Conservation (phyloP, 805 yeast genomes). For the Wickerhamiella spandovensis region DNA sequence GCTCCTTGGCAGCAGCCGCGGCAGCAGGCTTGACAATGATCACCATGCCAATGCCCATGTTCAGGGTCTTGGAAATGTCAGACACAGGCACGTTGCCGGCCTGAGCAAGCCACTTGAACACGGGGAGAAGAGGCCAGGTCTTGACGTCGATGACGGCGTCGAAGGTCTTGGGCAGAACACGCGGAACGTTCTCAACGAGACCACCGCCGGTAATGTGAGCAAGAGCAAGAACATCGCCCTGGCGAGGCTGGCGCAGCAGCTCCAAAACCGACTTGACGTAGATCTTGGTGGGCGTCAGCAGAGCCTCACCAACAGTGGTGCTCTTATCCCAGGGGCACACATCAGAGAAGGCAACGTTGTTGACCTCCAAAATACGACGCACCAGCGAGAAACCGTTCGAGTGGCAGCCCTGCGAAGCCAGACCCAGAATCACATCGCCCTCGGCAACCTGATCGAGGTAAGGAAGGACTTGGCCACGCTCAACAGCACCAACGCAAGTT, state of each 20-base stretch:
- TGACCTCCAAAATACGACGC: constrained; percentile 75
- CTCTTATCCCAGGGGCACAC: constrained; percentile 72
- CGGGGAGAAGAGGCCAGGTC: constrained; percentile 73
- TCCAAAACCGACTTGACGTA: constrained; percentile 85
- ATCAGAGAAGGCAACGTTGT: constrained; percentile 57
- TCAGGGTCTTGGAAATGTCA: constrained; percentile 83
- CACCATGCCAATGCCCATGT: constrained; percentile 96
- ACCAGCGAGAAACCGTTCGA: constrained; percentile 94
- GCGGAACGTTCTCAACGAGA: constrained; percentile 85
- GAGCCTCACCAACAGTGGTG: constrained; percentile 70
- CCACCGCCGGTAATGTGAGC: constrained; percentile 99
- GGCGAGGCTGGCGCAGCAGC: constrained; percentile 36
- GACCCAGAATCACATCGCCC: constrained; percentile 77
- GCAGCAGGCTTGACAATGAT: constrained; percentile 61
- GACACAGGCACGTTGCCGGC: constrained; percentile 79
- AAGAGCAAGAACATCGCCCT: constrained; percentile 64
- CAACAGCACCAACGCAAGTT: constrained; percentile 95
- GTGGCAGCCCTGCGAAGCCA: constrained; percentile 86
- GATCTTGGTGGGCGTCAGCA: constrained; percentile 81
- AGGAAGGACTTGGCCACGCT: constrained; percentile 63
- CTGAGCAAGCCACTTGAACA: constrained; percentile 87
- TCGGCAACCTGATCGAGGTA: constrained; percentile 46
- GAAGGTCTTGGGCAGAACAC: constrained; percentile 73
- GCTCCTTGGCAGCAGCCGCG: constrained; percentile 41
- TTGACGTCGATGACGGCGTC: constrained; percentile 70